Evolutionary conservation across 2,329 filamentous ascomycete species (phyloP).

Genomic region (Trichoderma gracile): DNA sequence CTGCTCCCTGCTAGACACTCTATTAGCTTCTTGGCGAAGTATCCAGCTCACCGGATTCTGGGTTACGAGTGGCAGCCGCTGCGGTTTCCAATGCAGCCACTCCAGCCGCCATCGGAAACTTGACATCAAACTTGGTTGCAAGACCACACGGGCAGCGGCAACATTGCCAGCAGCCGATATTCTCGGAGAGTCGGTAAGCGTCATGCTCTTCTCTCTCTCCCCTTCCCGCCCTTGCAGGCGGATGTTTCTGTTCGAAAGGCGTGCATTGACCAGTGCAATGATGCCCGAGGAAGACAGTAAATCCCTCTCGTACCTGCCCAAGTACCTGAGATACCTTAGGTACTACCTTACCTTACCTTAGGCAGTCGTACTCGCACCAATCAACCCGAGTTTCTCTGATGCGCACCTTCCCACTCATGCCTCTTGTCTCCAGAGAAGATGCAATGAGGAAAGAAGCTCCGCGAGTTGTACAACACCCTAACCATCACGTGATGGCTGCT

Average conservation of each 20-base stretch:
- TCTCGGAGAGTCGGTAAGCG: not conserved
- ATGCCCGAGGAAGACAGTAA: not conserved
- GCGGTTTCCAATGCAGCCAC: not conserved
- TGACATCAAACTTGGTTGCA: not conserved
- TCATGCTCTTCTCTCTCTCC: not conserved
- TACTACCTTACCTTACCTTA: too few species aligned
- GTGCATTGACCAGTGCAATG: not conserved
- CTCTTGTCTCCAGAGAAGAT: not conserved
- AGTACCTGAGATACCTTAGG: too few species aligned
- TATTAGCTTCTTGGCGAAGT: not conserved
- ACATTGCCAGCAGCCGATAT: not conserved
- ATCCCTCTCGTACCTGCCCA: too few species aligned
- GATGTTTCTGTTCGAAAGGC: not conserved
- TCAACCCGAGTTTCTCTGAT: not conserved
- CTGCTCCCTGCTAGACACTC: not conserved
- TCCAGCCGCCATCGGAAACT: not conserved
- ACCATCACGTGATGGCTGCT: not conserved
- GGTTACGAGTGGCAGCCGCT: constrained; percentile 1
- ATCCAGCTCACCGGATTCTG: constrained; percentile 10
- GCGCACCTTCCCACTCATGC: not conserved
- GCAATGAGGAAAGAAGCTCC: not conserved
- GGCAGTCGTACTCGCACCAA: not conserved
- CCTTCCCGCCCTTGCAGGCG: not conserved
- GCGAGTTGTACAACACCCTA: not conserved
- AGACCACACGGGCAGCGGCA: not conserved